phyloP scores from a whole-genome alignment of 2,329 filamentous ascomycete genomes.

The Podosphaera aphanis region DNA sequence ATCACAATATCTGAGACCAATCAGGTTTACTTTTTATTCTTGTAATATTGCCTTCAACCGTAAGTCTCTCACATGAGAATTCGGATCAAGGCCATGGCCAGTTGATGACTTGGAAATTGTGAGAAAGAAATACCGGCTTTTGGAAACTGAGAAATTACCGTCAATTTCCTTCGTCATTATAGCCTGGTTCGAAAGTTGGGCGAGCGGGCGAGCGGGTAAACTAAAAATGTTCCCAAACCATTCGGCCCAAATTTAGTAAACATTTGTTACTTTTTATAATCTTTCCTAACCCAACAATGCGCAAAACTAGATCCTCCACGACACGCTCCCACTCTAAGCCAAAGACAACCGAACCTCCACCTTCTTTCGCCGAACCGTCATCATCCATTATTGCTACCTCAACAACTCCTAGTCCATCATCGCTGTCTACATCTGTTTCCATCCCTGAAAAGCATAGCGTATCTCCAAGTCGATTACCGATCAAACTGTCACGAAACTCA shows the following conservation, averaged over 20 bases:
- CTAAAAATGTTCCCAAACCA: neutral
- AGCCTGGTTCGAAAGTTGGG: too few species aligned
- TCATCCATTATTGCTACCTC: neutral
- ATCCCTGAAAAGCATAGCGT: slow-evolving; percentile 4
- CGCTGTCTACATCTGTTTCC: neutral
- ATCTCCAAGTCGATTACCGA: slow-evolving; percentile 15
- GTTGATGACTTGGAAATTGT: neutral
- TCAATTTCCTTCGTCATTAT: too few species aligned
- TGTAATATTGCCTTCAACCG: neutral
- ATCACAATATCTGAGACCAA: neutral
- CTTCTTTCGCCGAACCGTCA: neutral
- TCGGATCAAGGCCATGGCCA: neutral
- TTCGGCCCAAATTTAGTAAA: neutral
- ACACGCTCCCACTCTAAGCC: slow-evolving; percentile 1
- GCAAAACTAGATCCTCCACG: neutral
- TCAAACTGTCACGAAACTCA: slow-evolving; percentile 10
- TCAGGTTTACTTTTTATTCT: neutral
- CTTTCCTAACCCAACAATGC: neutral
- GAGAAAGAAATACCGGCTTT: neutral
- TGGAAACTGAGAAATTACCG: neutral
- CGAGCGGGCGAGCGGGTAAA: too few species aligned
- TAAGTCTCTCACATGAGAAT: neutral
- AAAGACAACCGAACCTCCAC: slow-evolving; percentile 4
- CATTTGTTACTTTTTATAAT: neutral
- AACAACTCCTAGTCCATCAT: neutral